phyloP scores from a whole-genome alignment of 305 asterid species.

The Fraxinus floribunda region DNA sequence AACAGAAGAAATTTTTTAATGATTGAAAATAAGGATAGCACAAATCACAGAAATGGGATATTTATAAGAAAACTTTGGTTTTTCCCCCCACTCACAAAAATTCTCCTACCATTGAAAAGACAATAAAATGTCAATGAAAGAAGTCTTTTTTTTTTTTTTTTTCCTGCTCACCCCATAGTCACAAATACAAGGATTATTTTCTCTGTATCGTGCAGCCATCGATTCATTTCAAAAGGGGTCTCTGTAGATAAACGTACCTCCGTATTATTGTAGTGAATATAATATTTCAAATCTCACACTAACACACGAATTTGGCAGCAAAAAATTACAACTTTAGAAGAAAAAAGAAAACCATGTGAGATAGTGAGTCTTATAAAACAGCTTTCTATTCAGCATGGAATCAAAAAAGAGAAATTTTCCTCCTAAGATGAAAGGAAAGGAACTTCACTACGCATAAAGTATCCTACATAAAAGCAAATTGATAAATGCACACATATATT shows the following conservation, averaged over 20 bases:
- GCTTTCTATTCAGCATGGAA: not conserved
- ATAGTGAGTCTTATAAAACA: not conserved
- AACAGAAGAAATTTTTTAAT: not conserved
- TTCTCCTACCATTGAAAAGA: not conserved
- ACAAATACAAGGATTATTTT: not conserved
- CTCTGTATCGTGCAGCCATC: not conserved
- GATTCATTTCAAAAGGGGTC: not conserved
- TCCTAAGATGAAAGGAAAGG: not conserved
- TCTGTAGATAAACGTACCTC: not conserved
- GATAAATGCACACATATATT: not conserved
- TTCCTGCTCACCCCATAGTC: not conserved
- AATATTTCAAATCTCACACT: not conserved
- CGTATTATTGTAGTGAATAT: not conserved
- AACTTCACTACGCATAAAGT: not conserved
- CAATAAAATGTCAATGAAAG: not conserved
- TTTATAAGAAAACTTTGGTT: not conserved
- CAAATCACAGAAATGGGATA: not conserved
- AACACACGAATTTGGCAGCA: not conserved
- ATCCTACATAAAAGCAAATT: not conserved
- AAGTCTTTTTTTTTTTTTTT: not conserved
- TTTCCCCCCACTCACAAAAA: not conserved
- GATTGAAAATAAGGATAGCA: not conserved
- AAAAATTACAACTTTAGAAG: not conserved
- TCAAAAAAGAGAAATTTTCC: not conserved
- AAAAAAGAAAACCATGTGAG: not conserved